Conservation (phyloP, 176 grass and related monocot species). For the Phyllostachys edulis region DNA sequence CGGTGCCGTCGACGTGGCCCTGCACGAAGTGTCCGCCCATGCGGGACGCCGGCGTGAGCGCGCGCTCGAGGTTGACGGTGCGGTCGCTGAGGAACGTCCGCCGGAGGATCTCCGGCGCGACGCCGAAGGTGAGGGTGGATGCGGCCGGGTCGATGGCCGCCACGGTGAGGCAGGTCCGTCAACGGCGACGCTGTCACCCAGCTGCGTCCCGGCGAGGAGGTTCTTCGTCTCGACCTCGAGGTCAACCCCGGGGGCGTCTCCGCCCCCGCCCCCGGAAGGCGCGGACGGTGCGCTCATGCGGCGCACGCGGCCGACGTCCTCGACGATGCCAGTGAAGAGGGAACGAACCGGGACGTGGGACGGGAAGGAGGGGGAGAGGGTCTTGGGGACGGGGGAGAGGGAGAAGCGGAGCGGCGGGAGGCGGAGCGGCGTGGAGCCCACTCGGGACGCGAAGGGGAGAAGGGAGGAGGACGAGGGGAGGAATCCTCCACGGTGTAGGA, state of each 20-base stretch:
- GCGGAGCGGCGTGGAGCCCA: slow-evolving; percentile 24
- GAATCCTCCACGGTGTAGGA: not conserved
- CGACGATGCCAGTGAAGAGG: slow-evolving; percentile 92
- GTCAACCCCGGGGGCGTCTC: slow-evolving; percentile 46
- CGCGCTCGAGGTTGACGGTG: slow-evolving; percentile 77
- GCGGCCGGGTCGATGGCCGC: slow-evolving; percentile 55
- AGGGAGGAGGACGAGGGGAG: not conserved
- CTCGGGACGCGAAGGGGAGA: slow-evolving; percentile 34
- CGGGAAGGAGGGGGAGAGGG: slow-evolving; percentile 13
- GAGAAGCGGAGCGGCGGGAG: slow-evolving; percentile 34
- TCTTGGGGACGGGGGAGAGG: slow-evolving; percentile 48
- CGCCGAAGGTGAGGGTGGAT: slow-evolving; percentile 63
- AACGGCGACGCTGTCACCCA: slow-evolving; percentile 84
- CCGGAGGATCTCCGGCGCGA: slow-evolving; percentile 83
- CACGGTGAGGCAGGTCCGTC: slow-evolving; percentile 87
- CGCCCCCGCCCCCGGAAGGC: slow-evolving; percentile 2
- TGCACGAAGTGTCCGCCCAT: slow-evolving; percentile 95
- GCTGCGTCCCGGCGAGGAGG: slow-evolving; percentile 63
- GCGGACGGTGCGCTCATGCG: slow-evolving; percentile 34
- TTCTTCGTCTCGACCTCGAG: slow-evolving; percentile 53
- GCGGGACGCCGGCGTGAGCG: slow-evolving; percentile 65
- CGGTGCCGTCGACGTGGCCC: slow-evolving; percentile 86
- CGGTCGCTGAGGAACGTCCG: slow-evolving; percentile 63
- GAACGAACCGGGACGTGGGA: slow-evolving; percentile 40
- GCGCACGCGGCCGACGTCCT: slow-evolving; percentile 74